A percentile compares a stretch with the other conserved stretches of the same genome.
These are phyloP conservation scores for Forsythia viridissima DNA, from an alignment of 257 asterid species.

Conservation along the genomic window DNA sequence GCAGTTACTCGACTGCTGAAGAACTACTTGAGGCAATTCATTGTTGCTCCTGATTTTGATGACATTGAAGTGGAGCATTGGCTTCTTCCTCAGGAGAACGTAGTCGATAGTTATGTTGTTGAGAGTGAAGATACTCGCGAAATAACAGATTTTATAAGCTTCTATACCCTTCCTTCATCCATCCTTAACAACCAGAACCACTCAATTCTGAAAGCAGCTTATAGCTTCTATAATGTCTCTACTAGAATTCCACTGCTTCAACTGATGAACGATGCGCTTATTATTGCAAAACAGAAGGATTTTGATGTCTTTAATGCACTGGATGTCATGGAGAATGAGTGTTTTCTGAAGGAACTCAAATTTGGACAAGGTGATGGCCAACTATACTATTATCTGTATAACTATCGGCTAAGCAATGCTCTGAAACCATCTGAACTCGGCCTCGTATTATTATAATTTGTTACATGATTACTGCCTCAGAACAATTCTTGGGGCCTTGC, in stretches of 20 bases:
- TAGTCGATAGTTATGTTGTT: conserved; percentile 52
- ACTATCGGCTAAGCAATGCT: conserved; percentile 44
- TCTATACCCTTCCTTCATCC: conserved; percentile 49
- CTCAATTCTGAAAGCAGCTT: conserved; percentile 49
- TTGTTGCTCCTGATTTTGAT: conserved; percentile 47
- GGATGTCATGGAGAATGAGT: conserved; percentile 53
- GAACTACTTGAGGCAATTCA: conserved; percentile 39
- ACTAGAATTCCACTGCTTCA: conserved; percentile 39
- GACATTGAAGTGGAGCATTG: conserved; percentile 54
- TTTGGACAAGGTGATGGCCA: conserved; percentile 57
- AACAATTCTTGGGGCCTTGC: neutral
- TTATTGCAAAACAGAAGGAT: conserved; percentile 45
- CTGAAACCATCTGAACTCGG: conserved; percentile 57
- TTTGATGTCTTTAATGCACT: conserved; percentile 56
- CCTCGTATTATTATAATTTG: conserved; percentile 46
- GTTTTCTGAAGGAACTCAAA: conserved; percentile 44
- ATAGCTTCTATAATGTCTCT: conserved; percentile 48
- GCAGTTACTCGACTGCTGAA: conserved; percentile 43
- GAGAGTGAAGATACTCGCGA: conserved; percentile 45
- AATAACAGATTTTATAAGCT: conserved; percentile 53
- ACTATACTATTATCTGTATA: conserved; percentile 56
- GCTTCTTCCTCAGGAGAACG: conserved; percentile 55
- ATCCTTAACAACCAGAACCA: conserved; percentile 43
- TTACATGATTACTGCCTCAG: neutral
- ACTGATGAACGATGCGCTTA: conserved; percentile 52